Evolutionary conservation across 805 yeast species (phyloP), one percentile per base, ranked within the genome.

Genomic region (Cyberlindnera maclurae): DNA sequence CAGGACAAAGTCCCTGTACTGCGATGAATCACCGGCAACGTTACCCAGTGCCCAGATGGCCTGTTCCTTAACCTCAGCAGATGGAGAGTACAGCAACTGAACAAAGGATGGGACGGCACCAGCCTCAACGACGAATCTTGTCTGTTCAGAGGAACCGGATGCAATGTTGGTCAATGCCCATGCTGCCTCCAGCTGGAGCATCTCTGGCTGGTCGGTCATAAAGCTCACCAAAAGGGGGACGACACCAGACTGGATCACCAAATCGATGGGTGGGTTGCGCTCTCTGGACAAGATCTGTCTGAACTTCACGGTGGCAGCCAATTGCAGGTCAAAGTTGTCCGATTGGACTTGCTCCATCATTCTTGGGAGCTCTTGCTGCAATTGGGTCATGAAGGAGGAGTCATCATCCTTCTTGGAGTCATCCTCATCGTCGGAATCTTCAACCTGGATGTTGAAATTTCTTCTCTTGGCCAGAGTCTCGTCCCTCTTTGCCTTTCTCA

Each of bases 111-210:
- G 97, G 32, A 93, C 94, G 0, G 97, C 97, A 38, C 90, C 94
- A 4, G 90, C 80, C 46, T 88, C 90, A 40, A 93, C 93, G 39
- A 93, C 97, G 31, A 81, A 80, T 53, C 74, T 75, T 15, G 98
- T 93, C 65, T 93, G 97, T 34, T 77, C 82, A 31, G 95, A 77
- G 37, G 82, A 70, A 46, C 98, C 98, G 4, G 96, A 86, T 16
- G 97, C 97, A 61, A 93, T 90, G 60, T 93, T 93, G 36, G 98
- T 93, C 51, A 93, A 74, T n/a, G 97, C 97, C 98, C 98, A 93
- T 8, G 98, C 97, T 11, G 97, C 96, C 68, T 93, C 98, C 54
- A 93, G 76, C 65, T 90, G 97, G 53, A 93, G 72, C 71, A 84
- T 77, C 54, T 85, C 88, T 4, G 89, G 85, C 50, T 85, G 88